Evolutionary conservation across 352 stramenopile species (phyloP), one percentile per base, ranked within the genome.

Genomic region (Globisporangium iwayamae): DNA sequence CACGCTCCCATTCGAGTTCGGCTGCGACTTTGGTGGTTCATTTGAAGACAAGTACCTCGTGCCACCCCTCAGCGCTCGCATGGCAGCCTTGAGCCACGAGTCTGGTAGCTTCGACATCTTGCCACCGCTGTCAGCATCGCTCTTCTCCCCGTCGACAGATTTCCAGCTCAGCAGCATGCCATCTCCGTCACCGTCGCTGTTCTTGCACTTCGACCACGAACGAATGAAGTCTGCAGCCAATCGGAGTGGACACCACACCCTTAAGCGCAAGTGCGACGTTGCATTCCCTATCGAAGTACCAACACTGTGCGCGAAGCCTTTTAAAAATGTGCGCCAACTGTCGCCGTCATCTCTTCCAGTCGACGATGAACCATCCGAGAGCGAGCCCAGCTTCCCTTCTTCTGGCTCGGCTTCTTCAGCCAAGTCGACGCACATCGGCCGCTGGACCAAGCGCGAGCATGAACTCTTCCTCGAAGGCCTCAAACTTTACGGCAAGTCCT

Each of bases 391-490:
- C 32, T 16, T 41, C 9, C 36, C 36, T 16, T 41, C 36, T 41
- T 34, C 34, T 18, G n/a, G 34, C 22, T 47, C 34, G 22, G 25
- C 34, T 11, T 60, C 54, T 4, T 60, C 54, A 60, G 36, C 53
- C 43, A 62, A 61, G 46, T 57, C 62, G 32, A 67, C 62, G 14
- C 79, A 90, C 20, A 73, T 93, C 3, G 90, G 90, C 4, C 84
- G 90, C 38, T 97, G 90, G 90, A 96, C 88, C 57, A 94, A 95
- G 72, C 79, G 78, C 50, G 90, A 97, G 67, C 90, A 97, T 67
- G 81, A 91, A 61, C 68, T 93, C 30, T 97, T 97, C 66, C 72
- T 97, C 1, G 81, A 96, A 64, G 90, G 90, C 0, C 74, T 97
- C 1, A 67, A 89, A 45, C 74, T 87, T 20, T 94, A 94, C 61